Evolutionary conservation across 2,329 filamentous ascomycete genomes (phyloP), one percentile per base, ranked within the genome.

Genomic region (Alternaria arbusti): DNA sequence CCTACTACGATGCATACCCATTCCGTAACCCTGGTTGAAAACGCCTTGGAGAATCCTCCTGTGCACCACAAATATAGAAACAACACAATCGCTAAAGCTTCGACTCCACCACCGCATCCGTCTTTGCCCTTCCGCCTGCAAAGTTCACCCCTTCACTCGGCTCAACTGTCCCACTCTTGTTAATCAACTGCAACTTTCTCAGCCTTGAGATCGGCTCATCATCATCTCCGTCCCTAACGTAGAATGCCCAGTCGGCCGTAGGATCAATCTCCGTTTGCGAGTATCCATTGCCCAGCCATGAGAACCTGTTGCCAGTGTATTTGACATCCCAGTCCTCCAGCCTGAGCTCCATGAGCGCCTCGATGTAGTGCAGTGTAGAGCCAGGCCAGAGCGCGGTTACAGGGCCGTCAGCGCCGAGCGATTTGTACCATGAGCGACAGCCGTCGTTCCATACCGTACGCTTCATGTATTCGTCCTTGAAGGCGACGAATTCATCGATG

Each of bases 401-500:
- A 9, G 71, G 73, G 0, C 79, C 81, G n/a, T 80, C 74, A 0
- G 75, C 62, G 2, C 71, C 66, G 20, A 64, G 63, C 7, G 68
- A 67, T 63, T 79, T 79, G 71, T 82, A 83, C 82, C 82, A 86
- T 0, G 77, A 81, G 23, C 77, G 80, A 65, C 84, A 86, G 1
- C 77, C 69, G 54, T 82, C 82, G 17, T 80, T 71, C 80, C 82
- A 86, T 1, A 85, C 84, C 0, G 83, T 82, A 22, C 70, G 75
- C 59, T 79, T 71, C 79, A 86, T 83, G 72, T 83, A 84, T 10
- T 72, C 65, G 59, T 84, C 81, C 45, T 82, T 82, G 74, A 82
- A 80, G 5, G 77, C 76, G 60, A 84, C 80, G 72, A 88, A 88
- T 64, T 87, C 86, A 11, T 76, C 73, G 8, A 87, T 82, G 3